Conservation (phyloP, 768 basidiomycete genomes). For the Tylopilus plumbeoviolaceoides region DNA sequence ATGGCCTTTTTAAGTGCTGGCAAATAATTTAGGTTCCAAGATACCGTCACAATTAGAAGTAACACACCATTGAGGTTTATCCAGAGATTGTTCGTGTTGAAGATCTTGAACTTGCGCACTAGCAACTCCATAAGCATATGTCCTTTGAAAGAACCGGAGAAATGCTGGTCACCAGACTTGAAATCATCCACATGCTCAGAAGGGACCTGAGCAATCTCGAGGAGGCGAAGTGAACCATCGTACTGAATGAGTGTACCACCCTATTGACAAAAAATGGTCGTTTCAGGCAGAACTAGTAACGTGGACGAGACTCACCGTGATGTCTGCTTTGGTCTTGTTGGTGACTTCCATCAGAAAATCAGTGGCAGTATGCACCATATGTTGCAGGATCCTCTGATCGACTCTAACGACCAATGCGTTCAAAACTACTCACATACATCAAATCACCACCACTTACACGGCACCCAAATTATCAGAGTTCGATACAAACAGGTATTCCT, state of each 20-base stretch:
- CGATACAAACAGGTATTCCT: slow-evolving; percentile 96
- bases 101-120: slow-evolving; percentile 91
- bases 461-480: slow-evolving; percentile 97
- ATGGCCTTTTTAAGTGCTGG: slow-evolving; percentile 86
- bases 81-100: slow-evolving; percentile 86
- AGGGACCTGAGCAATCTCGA: slow-evolving; percentile 11
- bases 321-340: slow-evolving; percentile 69
- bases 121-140: slow-evolving; percentile 1
- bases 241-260: slow-evolving; percentile 90
- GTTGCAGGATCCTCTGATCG: slow-evolving; percentile 78
- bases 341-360: slow-evolving; percentile 97
- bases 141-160: background rate
- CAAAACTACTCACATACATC: background rate
- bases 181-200: slow-evolving; percentile 10
- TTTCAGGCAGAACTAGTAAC: background rate
- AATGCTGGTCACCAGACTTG: slow-evolving; percentile 34
- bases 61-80: slow-evolving; percentile 68
- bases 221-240: slow-evolving; percentile 35
- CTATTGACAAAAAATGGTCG: slow-evolving; percentile 28
- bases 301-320: slow-evolving; percentile 34
- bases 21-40: background rate
- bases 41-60: background rate
- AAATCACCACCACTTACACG: slow-evolving; percentile 47
- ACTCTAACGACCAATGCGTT: slow-evolving; percentile 42
- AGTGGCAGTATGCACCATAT: slow-evolving; percentile 76